phyloP scores from a whole-genome alignment of 2,329 filamentous ascomycete species.

The Beauveria australis region DNA sequence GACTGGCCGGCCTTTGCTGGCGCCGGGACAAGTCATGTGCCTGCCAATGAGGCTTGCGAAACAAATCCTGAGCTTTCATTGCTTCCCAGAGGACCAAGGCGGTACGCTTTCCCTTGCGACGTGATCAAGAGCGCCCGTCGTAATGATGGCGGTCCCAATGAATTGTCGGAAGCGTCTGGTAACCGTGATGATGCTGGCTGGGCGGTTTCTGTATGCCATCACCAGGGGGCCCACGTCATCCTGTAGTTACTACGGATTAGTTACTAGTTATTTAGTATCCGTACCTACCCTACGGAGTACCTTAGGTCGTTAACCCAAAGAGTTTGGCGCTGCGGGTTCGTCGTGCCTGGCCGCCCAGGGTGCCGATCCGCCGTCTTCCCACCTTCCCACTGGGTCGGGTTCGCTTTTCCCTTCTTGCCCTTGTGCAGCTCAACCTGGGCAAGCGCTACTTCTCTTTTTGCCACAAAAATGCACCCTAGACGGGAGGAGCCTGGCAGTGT shows the following conservation, averaged over 20 bases:
- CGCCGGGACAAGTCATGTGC: neutral
- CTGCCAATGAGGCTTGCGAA: neutral
- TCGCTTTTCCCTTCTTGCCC: neutral
- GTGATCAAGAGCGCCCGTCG: neutral
- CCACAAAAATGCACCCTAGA: neutral
- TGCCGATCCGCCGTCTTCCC: constrained; percentile 7
- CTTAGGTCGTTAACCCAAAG: neutral
- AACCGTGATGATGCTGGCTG: neutral
- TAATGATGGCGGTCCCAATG: neutral
- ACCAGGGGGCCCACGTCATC: neutral
- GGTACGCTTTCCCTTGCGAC: too few species aligned
- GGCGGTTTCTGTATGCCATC: neutral
- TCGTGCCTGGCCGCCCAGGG: neutral
- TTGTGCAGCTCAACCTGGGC: neutral
- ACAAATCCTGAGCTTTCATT: neutral
- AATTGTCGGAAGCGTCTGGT: neutral
- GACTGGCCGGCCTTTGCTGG: neutral
- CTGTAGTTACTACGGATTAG: neutral
- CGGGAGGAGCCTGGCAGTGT: neutral
- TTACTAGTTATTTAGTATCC: too few species aligned
- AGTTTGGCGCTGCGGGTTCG: constrained; percentile 4
- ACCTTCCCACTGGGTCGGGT: neutral
- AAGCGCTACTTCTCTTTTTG: too few species aligned
- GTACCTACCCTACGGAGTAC: too few species aligned
- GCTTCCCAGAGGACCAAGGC: too few species aligned